Percentiles rank a stretch among this genome's conserved stretches.
Conservation (phyloP, 2,329 filamentous ascomycete species). For the Fusarium sp. region DNA sequence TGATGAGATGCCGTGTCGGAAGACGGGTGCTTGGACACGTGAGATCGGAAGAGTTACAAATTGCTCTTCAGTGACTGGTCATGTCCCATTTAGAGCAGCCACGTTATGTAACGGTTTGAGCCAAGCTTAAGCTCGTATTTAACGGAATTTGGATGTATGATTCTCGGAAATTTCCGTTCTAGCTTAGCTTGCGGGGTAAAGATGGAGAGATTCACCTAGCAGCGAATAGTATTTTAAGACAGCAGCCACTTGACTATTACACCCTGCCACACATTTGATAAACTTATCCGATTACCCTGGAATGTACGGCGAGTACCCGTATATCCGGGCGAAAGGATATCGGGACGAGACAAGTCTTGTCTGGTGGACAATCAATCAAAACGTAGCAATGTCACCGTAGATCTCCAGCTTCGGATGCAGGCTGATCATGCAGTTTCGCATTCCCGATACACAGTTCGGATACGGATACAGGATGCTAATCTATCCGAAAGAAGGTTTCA, state of each 20-base stretch:
- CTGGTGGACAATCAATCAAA: background rate
- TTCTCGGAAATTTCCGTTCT: background rate
- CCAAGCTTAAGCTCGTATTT: too few species aligned
- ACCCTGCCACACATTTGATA: background rate
- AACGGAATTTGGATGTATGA: background rate
- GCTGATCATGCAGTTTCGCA: background rate
- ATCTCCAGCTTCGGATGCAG: background rate
- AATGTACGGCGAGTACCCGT: background rate
- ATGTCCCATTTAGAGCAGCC: background rate
- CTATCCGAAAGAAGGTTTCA: background rate
- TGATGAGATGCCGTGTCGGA: background rate
- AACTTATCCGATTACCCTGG: background rate
- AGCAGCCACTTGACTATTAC: background rate
- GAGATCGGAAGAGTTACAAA: background rate
- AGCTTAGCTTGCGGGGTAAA: background rate
- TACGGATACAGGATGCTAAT: background rate
- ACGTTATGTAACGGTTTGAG: background rate
- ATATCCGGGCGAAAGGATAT: background rate
- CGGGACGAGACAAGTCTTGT: background rate
- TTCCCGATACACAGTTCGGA: background rate
- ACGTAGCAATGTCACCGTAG: background rate
- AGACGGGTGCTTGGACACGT: background rate
- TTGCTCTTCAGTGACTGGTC: background rate
- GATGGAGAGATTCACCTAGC: rapidly evolving
- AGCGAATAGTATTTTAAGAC: background rate